Percentiles rank a stretch among this genome's conserved stretches.
phyloP scores from a whole-genome alignment of 2,329 filamentous ascomycete species.

The Curvularia eragrostidis region DNA sequence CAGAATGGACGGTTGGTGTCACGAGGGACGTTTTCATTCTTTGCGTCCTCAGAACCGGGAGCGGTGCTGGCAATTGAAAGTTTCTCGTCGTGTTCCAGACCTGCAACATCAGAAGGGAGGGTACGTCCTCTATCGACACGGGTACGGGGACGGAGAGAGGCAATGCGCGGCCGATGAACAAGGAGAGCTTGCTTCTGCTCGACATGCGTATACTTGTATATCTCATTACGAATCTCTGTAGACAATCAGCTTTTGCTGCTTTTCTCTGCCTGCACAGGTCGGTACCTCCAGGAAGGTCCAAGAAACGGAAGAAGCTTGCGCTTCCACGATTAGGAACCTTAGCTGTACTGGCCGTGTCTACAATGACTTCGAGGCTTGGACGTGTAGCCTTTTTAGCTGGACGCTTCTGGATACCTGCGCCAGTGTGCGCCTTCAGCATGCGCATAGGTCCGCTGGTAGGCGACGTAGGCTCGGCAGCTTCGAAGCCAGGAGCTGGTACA shows the following conservation, averaged over 20 bases:
- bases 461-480: neutral
- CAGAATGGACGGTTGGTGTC: slow-evolving; percentile 35
- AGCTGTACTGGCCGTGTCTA: neutral
- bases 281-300: slow-evolving; percentile 34
- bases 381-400: slow-evolving; percentile 1
- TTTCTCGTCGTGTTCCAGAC: slow-evolving; percentile 17
- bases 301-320: slow-evolving; percentile 22
- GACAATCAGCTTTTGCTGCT: slow-evolving; percentile 6
- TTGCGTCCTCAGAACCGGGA: neutral
- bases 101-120: slow-evolving; percentile 24
- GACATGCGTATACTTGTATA: slow-evolving; percentile 28
- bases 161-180: slow-evolving; percentile 34
- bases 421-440: slow-evolving; percentile 9
- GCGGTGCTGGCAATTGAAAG: slow-evolving; percentile 6
- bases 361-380: too few relatives aligned
- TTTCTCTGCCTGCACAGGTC: neutral
- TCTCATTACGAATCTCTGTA: slow-evolving; percentile 39
- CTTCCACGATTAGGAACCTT: neutral
- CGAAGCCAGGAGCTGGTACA: slow-evolving; percentile 2
- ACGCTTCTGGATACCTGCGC: slow-evolving; percentile 20
- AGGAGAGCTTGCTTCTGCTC: slow-evolving; percentile 32
- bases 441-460: neutral
- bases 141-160: slow-evolving; percentile 34
- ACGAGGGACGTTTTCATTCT: slow-evolving; percentile 8
- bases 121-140: slow-evolving; percentile 26